These are phyloP conservation scores for Mycosphaerelloides madeirae DNA, from an alignment of 2,329 filamentous ascomycete species.

Conservation along the genomic window DNA sequence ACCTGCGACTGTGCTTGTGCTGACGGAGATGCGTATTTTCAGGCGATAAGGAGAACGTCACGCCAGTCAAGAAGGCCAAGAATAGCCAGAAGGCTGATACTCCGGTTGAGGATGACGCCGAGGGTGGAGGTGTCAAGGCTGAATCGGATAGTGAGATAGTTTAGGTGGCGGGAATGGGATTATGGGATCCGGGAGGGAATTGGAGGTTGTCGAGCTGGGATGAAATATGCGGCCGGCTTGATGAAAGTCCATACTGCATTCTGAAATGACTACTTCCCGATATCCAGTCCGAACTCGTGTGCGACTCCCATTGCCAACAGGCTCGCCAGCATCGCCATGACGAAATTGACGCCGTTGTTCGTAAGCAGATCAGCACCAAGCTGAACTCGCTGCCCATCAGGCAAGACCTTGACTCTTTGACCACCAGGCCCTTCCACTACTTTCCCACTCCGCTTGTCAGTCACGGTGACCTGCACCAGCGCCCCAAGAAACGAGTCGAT, in stretches of 20 bases:
- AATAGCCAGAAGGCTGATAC: constrained; percentile 1
- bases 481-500: constrained; percentile 86
- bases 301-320: constrained; percentile 65
- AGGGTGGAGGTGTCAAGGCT: not conserved
- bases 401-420: constrained; percentile 44
- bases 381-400: constrained; percentile 44
- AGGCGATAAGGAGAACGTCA: constrained; percentile 9
- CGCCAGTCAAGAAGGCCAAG: constrained; percentile 1
- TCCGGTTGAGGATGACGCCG: not conserved
- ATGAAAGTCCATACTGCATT: not conserved
- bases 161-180: not conserved
- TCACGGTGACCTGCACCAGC: constrained; percentile 77
- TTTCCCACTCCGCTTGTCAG: constrained; percentile 76
- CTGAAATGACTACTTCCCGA: not conserved
- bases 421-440: constrained; percentile 72
- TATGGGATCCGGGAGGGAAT: no score
- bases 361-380: constrained; percentile 71
- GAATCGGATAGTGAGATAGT: not conserved
- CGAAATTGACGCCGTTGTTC: constrained; percentile 92
- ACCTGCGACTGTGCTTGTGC: not conserved
- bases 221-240: no score
- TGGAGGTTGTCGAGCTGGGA: no score
- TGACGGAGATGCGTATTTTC: no score
- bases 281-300: constrained; percentile 13
- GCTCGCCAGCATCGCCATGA: constrained; percentile 84